Evolutionary conservation across 805 yeast genomes (phyloP), one percentile per base, ranked within the genome.

Genomic region (Hemisphaericaspora nanyangensis): DNA sequence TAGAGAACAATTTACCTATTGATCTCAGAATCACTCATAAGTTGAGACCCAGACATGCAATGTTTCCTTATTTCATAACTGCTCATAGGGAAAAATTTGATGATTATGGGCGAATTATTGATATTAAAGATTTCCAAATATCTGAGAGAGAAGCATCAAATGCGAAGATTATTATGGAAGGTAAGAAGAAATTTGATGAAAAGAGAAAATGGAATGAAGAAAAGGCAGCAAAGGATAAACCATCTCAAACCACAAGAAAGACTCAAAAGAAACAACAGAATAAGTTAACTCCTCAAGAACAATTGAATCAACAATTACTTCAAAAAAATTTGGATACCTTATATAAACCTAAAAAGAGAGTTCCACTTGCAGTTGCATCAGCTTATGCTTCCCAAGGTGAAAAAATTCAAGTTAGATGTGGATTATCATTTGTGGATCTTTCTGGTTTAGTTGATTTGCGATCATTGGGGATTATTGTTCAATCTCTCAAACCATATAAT

Each of bases 71-170:
- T 49, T 64, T 77, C 28, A 27, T 38, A 12, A 46, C 48, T 18
- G 44, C 54, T 6, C 74, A 70, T 34, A 76, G 77, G 49, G 65
- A 74, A 17, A 78, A 84, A 47, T 65, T 72, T 34, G 98, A 93
- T 55, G 97, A 91, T 48, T 93, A 91, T 58, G 99, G 99, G 22
- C 82, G 79, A 40, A 62, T 81, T 2, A 80, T 90, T 16, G 80
- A 82, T 45, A 73, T 74, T 31, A 76, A 78, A 28, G 83, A 82
- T 49, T 84, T 81, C 51, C 73, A 70, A 46, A 72, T 72, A 39
- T 66, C 69, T 34, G 85, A 79, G 46, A n/a, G n/a, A n/a, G 82
- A 77, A 48, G 63, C 55, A 17, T 54, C 60, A 26, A 63, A 63
- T 42, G 55, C 49, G 17, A 60, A 61, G 44, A 58, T 63, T 26